Percentiles rank a stretch among this genome's conserved stretches.
Conservation (phyloP, 805 yeast genomes). For the Starmera pachycereana region DNA sequence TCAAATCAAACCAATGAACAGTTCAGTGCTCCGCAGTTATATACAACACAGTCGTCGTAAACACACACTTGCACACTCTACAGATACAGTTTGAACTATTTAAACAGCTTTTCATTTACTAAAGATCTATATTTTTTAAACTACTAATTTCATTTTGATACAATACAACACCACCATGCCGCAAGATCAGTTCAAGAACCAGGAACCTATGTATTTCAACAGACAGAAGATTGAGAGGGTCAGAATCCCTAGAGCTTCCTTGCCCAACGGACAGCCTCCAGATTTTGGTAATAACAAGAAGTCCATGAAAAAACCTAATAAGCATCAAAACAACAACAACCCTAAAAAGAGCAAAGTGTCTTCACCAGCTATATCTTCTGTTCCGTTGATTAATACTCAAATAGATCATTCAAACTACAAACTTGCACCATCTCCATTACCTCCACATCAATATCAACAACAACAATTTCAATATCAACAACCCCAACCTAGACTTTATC, state of each 20-base stretch:
- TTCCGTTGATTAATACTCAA: background rate
- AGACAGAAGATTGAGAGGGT: slow-evolving; percentile 2
- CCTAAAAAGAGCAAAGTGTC: background rate
- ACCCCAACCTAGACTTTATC: background rate
- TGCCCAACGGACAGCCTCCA: slow-evolving; percentile 12
- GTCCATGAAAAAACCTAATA: background rate
- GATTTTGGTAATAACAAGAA: slow-evolving; percentile 8
- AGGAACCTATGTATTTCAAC: slow-evolving; percentile 2
- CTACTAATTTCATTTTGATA: too few species aligned
- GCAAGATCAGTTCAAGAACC: slow-evolving; percentile 1
- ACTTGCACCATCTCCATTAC: background rate
- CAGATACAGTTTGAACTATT: too few species aligned
- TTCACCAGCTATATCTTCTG: background rate
- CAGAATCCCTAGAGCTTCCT: slow-evolving; percentile 4
- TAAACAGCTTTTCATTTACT: too few species aligned
- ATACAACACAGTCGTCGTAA: background rate
- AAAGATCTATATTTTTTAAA: too few species aligned
- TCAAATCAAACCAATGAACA: background rate
- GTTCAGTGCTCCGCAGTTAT: background rate
- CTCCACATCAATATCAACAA: background rate
- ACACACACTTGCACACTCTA: background rate
- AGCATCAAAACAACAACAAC: background rate
- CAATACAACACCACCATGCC: background rate
- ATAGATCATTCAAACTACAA: background rate
- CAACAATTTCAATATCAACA: background rate